Evolutionary conservation across 768 basidiomycete species (phyloP).

Genomic region (Leccinum aurantiacum): DNA sequence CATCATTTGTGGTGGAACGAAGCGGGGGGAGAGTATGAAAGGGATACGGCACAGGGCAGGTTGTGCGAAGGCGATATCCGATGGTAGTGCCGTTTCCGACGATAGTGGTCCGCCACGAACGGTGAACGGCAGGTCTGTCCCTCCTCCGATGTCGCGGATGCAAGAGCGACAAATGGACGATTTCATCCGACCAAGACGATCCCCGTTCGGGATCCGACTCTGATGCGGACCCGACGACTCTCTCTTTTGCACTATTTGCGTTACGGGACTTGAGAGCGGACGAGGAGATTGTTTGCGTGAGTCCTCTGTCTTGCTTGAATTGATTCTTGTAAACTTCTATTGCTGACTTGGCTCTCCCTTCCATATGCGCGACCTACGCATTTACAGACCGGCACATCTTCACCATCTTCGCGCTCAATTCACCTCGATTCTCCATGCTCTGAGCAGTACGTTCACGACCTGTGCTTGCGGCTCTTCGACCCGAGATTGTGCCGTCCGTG

Average conservation of each 20-base stretch:
- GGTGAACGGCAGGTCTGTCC: conserved; percentile 10
- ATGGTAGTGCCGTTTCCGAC: background rate
- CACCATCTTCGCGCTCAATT: conserved; percentile 54
- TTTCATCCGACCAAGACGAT: conserved; percentile 22
- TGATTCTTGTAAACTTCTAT: background rate
- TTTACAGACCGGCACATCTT: conserved; percentile 46
- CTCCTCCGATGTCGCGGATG: conserved; percentile 9
- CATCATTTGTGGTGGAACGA: conserved; percentile 36
- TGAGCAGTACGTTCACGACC: conserved; percentile 69
- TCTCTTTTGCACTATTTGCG: conserved; percentile 82
- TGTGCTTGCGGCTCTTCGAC: conserved; percentile 70
- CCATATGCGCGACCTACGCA: background rate
- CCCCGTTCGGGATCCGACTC: conserved; percentile 13
- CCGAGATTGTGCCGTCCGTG: conserved; percentile 59
- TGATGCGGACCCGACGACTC: conserved; percentile 35
- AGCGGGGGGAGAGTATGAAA: conserved; percentile 16
- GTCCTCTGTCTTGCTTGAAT: conserved; percentile 27
- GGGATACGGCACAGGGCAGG: conserved; percentile 20
- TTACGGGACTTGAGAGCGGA: conserved; percentile 67
- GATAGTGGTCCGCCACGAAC: conserved; percentile 4
- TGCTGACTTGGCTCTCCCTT: conserved; percentile 10
- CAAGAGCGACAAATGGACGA: conserved; percentile 15
- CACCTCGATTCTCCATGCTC: conserved; percentile 66
- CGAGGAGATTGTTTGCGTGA: conserved; percentile 80
- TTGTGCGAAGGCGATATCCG: conserved; percentile 12